Base-by-base conservation (phyloP, 768 basidiomycete species). In the Galerina sulciceps region DNA sequence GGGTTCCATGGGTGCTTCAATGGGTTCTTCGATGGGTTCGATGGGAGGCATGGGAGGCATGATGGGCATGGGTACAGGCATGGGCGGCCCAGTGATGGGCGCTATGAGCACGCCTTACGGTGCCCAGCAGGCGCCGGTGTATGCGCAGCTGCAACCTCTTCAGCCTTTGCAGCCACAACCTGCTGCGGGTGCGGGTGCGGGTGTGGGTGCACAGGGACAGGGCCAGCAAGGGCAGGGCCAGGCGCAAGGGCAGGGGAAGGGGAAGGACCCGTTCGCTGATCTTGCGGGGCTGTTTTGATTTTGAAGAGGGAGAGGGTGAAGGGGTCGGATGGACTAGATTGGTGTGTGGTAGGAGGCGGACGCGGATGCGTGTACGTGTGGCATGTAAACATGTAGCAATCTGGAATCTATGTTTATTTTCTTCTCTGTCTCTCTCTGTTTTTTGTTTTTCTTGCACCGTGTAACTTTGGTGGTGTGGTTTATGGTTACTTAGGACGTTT, bases 181-280 rank as follows among this genome's bases (percentile, higher is more conserved):
- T 48, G 53, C 68, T 6, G 53, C 65, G 13, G 61, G 65, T 31
- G 63, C 67, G 52, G 57, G 41, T 40, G 34, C 75, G 64, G 51
- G 66, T 54, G 22, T 53, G 35, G 44, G 57, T 60, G 44, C 62
- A 56, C 65, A 67, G 43, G n/a, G n/a, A n/a, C n/a, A n/a, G n/a
- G n/a, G n/a, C n/a, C n/a, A n/a, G n/a, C n/a, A n/a, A n/a, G n/a
- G n/a, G n/a, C n/a, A n/a, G n/a, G n/a, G n/a, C n/a, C n/a, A n/a
- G n/a, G n/a, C n/a, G n/a, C n/a, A n/a, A n/a, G n/a, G n/a, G n/a
- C n/a, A n/a, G n/a, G n/a, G n/a, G n/a, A 80, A 83, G 61, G 78
- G 75, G 56, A 94, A 91, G 69, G 92, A 94, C 71, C 92, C 93
- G 41, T 94, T 94, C 66, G 90, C 91, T 6, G 92, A 94, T 74